These are phyloP conservation scores for Arthrocladium fulminans DNA, from an alignment of 2,329 filamentous ascomycete species.

Conservation along the genomic window DNA sequence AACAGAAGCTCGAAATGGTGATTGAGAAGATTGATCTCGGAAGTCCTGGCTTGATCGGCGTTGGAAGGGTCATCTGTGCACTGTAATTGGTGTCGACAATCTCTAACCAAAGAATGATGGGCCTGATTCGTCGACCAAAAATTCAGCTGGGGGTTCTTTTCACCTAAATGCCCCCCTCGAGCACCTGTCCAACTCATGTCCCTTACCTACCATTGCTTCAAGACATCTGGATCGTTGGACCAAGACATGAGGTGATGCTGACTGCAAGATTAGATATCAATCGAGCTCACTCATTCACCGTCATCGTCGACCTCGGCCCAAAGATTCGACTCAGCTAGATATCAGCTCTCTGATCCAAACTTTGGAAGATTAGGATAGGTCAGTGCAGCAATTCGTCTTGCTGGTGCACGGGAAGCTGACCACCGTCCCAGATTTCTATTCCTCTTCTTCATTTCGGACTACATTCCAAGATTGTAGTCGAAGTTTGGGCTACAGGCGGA, in stretches of 20 bases:
- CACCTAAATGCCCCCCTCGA: neutral
- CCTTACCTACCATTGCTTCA: constrained; percentile 1
- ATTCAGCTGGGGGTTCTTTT: neutral
- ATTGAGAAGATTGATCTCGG: neutral
- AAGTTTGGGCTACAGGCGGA: constrained; percentile 32
- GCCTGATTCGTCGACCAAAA: constrained; percentile 6
- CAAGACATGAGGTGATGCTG: neutral
- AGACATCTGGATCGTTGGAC: neutral
- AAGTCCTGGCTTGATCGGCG: neutral
- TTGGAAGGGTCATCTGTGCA: constrained; percentile 5
- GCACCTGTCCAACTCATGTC: neutral
- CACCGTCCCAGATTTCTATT: constrained; percentile 11
- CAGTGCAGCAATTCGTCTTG: constrained; percentile 11
- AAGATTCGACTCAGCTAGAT: constrained; percentile 4
- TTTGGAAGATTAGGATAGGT: constrained; percentile 12
- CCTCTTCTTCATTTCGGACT: constrained; percentile 26
- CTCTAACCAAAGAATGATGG: constrained; percentile 1
- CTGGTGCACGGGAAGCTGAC: constrained; percentile 9
- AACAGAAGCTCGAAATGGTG: neutral
- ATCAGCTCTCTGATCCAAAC: constrained; percentile 9
- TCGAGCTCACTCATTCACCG: neutral
- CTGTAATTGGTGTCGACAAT: constrained; percentile 2
- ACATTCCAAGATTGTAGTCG: constrained; percentile 26
- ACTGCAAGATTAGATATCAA: neutral
- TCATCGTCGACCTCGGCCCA: constrained; percentile 4